Conservation (phyloP, 2,329 filamentous ascomycete genomes). For the Talaromyces sp. region DNA sequence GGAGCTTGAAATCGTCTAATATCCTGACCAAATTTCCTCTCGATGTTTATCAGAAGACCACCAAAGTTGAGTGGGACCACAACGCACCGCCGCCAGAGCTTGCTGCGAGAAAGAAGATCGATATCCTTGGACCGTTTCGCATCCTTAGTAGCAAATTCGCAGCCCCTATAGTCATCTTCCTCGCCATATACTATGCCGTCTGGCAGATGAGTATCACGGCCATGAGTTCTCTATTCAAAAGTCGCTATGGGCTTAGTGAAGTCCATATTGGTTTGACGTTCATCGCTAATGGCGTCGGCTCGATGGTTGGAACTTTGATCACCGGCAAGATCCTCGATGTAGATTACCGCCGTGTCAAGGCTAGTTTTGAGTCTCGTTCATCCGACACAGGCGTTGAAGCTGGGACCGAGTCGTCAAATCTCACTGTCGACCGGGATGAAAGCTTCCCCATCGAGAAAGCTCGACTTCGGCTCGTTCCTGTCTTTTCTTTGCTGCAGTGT, state of each 20-base stretch:
- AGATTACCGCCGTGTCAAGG: conserved; percentile 45
- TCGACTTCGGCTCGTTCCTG: conserved; percentile 45
- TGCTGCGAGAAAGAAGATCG: conserved; percentile 31
- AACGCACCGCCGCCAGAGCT: neutral
- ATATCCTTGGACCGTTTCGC: conserved; percentile 42
- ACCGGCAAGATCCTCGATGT: conserved; percentile 50
- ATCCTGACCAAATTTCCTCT: conserved; percentile 17
- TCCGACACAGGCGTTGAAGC: neutral
- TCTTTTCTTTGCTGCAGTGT: conserved; percentile 43
- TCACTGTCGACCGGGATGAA: conserved; percentile 12
- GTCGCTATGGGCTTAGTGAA: conserved; percentile 39
- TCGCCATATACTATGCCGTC: conserved; percentile 48
- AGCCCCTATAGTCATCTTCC: conserved; percentile 42
- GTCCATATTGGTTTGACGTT: conserved; percentile 49
- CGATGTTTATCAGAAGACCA: conserved; percentile 12
- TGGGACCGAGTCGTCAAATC: neutral
- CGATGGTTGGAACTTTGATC: conserved; percentile 49
- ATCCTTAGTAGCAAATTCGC: conserved; percentile 45
- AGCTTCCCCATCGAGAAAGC: conserved; percentile 48
- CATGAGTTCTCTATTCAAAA: conserved; percentile 47
- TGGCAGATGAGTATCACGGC: conserved; percentile 55
- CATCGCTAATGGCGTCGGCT: conserved; percentile 52
- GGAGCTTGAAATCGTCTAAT: conserved; percentile 10
- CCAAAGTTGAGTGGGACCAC: conserved; percentile 3
- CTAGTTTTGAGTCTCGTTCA: conserved; percentile 18